Evolutionary conservation across 164 flowering plant species (phyloP), one percentile per base, ranked within the genome.

Genomic region (Litsea cubeba): DNA sequence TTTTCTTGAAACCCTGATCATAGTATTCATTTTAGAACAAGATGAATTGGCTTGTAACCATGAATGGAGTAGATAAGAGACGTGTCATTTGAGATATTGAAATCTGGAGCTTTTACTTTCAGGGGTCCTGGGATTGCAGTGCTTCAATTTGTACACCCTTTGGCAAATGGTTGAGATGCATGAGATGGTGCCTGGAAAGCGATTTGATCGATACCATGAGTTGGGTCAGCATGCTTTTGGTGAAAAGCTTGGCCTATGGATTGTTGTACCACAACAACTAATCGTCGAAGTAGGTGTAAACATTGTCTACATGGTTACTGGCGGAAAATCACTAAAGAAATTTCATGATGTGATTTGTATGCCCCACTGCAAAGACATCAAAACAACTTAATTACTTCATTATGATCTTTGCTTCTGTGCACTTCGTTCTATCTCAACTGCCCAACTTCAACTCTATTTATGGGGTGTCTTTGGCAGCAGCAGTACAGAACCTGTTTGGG

Each of bases 101-200:
- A 20, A 62, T 20, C 26, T 62, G 22, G 3, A 6, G 26, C 17
- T 24, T 5, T 65, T 28, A 23, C 69, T 35, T 80, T 50, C 35
- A 80, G 80, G 82, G 82, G 75, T 50, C 77, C 82, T 28, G 82
- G 82, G 3, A 26, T 72, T 46, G 75, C 68, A 11, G 62, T 72
- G 7, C 69, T 72, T 87, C 65, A 88, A 91, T 12, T 75, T 86
- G 7, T 88, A 87, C 76, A 89, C 91, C 35, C 75, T 72, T 30
- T 72, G 89, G 88, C 88, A 86, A 78, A 86, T 87, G 91, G 88
- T 89, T 50, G 85, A 89, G 71, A 74, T 85, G 88, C 91, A 90
- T 64, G 92, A 90, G 73, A 80, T 83, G 71, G 91, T 84, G 11
- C 84, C 88, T 2, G 92, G 92, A 12, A 86, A 84, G 79, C 73